Evolutionary conservation across 495 filamentous ascomycete species (phyloP), one percentile per base, ranked within the genome.

Genomic region (Aspergillus avenaceus): DNA sequence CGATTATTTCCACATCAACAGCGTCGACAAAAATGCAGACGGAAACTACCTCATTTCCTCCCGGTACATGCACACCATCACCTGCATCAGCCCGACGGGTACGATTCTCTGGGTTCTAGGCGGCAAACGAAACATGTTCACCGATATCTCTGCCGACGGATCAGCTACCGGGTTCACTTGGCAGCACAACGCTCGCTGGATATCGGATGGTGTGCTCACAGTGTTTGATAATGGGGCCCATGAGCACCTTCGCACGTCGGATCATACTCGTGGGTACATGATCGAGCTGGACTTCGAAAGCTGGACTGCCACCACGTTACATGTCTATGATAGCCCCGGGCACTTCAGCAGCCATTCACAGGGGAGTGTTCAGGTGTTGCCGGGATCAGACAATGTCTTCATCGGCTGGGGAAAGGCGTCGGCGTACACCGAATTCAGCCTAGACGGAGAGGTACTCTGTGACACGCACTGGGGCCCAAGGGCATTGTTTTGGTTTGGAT

Each of bases 1-100:
- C 31, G 78, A 83, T 54, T 81, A 77, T 56, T 81, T 77, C 60
- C 79, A 82, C 52, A 72, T 83, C 52, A 81, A 82, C 60, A 78
- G 74, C 38, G 70, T 83, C 43, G 80, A 82, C 62, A 80, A 81
- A 57, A 62, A 76, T 52, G 49, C 57, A 4, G 59, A 72, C 7
- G 78, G 80, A 5, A 73, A 73, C 45, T 83, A 81, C 49, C 55
- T 83, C 4, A 65, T 83, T 22, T 83, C 80, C 5, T 72, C 67
- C 7, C 74, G 79, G 9, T 73, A 83, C 50, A 71, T 70, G 18
- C 72, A 75, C 57, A 66, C 76, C 8, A 41, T 69, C 18, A 60
- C 56, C 16, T 66, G 61, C 34, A 66, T 84, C 55, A 71, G 74
- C 40, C 66, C 73, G 37, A 74, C 73, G 27, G 79, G 80, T 21